Percentiles rank a stretch among this genome's conserved stretches.
phyloP scores from a whole-genome alignment of 2,329 filamentous ascomycete genomes.

The Rhynchosporium graminicola region DNA sequence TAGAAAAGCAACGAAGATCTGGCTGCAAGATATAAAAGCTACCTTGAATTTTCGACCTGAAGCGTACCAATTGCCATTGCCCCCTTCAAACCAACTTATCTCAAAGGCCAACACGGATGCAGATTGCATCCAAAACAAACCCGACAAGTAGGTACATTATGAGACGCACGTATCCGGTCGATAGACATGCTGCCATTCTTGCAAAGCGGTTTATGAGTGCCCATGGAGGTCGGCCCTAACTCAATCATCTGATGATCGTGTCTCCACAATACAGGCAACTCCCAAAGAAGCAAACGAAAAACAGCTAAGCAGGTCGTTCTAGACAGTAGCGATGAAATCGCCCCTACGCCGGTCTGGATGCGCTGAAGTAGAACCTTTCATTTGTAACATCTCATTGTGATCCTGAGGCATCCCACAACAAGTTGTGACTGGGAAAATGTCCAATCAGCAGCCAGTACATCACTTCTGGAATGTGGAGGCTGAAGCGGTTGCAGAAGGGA shows the following conservation, averaged over 20 bases:
- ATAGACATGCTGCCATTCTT: not conserved
- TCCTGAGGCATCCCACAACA: too few species aligned
- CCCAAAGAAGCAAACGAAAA: too few species aligned
- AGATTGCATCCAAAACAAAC: not conserved
- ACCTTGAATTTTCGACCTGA: not conserved
- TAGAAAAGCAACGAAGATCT: not conserved
- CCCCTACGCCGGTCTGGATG: too few species aligned
- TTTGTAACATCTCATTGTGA: too few species aligned
- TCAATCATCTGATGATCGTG: not conserved
- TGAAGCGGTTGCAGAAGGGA: too few species aligned
- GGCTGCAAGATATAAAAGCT: not conserved
- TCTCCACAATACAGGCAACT: not conserved
- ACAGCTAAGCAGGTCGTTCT: not conserved
- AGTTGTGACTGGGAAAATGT: too few species aligned
- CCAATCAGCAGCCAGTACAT: too few species aligned
- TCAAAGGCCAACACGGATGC: constrained; percentile 1
- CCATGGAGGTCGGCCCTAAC: not conserved
- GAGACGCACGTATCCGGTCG: not conserved
- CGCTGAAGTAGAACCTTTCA: too few species aligned
- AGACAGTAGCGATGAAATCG: not conserved
- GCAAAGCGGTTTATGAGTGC: too few species aligned
- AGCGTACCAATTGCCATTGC: not conserved
- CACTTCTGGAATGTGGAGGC: too few species aligned
- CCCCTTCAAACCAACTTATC: not conserved
- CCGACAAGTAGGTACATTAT: not conserved